Evolutionary conservation across 208 protist species (phyloP), one percentile per base, ranked within the genome.

Genomic region (Acanthamoeba sp.): DNA sequence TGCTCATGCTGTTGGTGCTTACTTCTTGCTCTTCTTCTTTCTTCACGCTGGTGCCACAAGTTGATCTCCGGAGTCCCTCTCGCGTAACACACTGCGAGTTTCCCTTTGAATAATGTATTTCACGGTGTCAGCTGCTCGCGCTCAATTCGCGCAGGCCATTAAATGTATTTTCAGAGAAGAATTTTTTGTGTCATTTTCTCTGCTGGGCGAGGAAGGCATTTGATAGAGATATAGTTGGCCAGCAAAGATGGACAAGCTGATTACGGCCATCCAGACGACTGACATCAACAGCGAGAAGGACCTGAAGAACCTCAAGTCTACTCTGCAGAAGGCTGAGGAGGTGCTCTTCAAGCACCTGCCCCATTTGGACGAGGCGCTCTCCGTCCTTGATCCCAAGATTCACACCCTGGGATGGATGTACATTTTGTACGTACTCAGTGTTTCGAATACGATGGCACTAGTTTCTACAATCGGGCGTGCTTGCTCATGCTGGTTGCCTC

Each of bases 321-420:
- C 34, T 2, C 57, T 95, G 24, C 59, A 95, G 45, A 92, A 82
- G 42, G 50, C 84, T 9, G 88, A 95, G 24, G 94, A 96, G 29
- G 18, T 95, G 57, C 52, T 96, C 0, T 66, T 92, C 84, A 76
- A 95, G 88, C 42, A 95, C 34, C 2, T 93, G 18, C 71, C 59
- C 22, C 64, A 69, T 38, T 36, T 97, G 40, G 89, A 93, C 27
- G 94, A 95, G 5, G 78, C 73, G 4, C 38, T 95, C 0, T 38
- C 36, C 16, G 42, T 78, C 52, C 88, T 97, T n/a, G 38, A 52
- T 27, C 59, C 96, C 20, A 64, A 76, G 27, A 22, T 64, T 45
- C 92, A 97, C 93, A 90, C 96, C 45, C 85, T 97, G 4, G 96
- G 95, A 42, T 91, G 94, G 32, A 69, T 95, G 36, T 95, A 94